A percentile compares a stretch with the other conserved stretches of the same genome.
Evolutionary conservation across 2,329 filamentous ascomycete genomes (phyloP).

Genomic region (Pseudogymnoascus sp.): DNA sequence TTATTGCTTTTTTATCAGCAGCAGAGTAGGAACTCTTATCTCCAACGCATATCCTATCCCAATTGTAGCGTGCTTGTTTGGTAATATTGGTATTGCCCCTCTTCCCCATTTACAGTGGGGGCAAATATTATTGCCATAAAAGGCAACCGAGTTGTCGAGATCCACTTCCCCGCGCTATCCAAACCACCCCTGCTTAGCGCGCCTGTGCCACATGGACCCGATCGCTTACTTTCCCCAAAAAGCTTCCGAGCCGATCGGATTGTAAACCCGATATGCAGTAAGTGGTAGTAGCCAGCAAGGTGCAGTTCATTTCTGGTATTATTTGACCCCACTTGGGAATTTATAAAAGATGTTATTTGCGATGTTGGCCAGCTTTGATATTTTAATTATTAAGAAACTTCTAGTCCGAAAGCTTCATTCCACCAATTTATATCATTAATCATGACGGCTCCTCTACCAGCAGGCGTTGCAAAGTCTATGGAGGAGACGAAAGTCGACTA

Average conservation of each 20-base stretch:
- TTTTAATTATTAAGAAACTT: background rate
- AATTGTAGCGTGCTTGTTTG: background rate
- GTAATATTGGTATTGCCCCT: background rate
- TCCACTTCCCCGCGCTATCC: background rate
- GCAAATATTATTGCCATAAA: background rate
- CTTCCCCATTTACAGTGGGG: background rate
- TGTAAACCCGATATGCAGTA: background rate
- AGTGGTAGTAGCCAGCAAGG: background rate
- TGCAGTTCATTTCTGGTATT: background rate
- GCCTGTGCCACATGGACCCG: background rate
- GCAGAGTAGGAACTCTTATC: background rate
- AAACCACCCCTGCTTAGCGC: background rate
- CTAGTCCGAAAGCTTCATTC: background rate
- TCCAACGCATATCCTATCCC: background rate
- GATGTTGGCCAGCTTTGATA: background rate
- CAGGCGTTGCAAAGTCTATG: slow-evolving; percentile 22
- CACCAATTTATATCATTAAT: background rate
- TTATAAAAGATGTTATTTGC: slow-evolving; percentile 5
- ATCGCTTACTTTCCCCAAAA: background rate
- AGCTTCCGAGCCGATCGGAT: slow-evolving; percentile 4
- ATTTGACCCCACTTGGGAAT: background rate
- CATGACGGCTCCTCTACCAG: background rate
- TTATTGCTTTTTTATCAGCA: background rate
- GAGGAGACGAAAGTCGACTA: slow-evolving; percentile 41
- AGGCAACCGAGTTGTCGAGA: background rate